Percentiles rank a stretch among this genome's conserved stretches.
Conservation (phyloP, 2,329 filamentous ascomycete species). For the Curvularia sp. region DNA sequence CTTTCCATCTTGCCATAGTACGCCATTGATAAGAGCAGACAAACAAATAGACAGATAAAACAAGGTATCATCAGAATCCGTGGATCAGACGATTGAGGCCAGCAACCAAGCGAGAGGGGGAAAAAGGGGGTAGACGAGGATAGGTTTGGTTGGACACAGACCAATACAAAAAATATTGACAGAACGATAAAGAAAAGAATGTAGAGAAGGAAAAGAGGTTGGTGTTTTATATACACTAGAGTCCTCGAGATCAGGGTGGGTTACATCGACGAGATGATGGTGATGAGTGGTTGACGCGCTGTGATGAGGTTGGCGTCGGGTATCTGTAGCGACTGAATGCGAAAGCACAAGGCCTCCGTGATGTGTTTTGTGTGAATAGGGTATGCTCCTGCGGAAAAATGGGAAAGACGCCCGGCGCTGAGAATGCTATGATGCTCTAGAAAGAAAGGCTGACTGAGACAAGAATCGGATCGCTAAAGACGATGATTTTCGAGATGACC, state of each 20-base stretch:
- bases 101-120: slow-evolving; percentile 5
- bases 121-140: neutral
- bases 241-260: neutral
- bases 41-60: slow-evolving; percentile 3
- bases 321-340: slow-evolving; percentile 47
- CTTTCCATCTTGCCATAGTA: slow-evolving; percentile 16
- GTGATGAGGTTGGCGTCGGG: slow-evolving; percentile 36
- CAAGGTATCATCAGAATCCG: slow-evolving; percentile 7
- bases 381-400: slow-evolving; percentile 3
- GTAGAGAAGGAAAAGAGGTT: slow-evolving; percentile 8
- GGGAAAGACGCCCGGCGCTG: slow-evolving; percentile 36
- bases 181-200: slow-evolving; percentile 11
- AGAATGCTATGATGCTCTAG: slow-evolving; percentile 39
- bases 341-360: slow-evolving; percentile 30
- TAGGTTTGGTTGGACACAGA: slow-evolving; percentile 9
- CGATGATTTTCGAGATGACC: slow-evolving; percentile 28
- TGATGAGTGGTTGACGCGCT: slow-evolving; percentile 14
- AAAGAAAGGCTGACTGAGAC: slow-evolving; percentile 24
- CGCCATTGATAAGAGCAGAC: slow-evolving; percentile 5
- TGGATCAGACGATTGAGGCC: slow-evolving; percentile 6
- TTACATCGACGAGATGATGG: slow-evolving; percentile 3
- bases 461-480: slow-evolving; percentile 29
- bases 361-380: neutral
- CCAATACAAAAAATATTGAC: slow-evolving; percentile 11
- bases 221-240: slow-evolving; percentile 9